phyloP scores from a whole-genome alignment of 768 basidiomycete species.

The Leccinum longicurvipes region DNA sequence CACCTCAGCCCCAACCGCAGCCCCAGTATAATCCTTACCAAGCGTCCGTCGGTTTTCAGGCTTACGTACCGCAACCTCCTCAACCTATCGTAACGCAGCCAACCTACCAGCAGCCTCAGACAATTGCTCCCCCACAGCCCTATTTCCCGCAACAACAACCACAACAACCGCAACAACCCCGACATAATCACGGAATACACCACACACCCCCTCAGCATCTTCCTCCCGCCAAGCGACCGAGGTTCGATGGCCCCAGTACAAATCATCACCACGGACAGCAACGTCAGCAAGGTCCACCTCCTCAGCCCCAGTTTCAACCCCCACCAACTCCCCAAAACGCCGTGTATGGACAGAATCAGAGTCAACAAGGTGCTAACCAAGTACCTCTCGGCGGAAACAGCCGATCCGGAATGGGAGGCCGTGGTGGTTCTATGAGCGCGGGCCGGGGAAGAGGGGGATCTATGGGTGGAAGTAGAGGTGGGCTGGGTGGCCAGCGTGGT shows the following conservation, averaged over 20 bases:
- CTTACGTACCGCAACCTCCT: constrained; percentile 62
- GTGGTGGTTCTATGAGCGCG: constrained; percentile 35
- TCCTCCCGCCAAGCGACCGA: constrained; percentile 90
- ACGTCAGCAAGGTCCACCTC: constrained; percentile 46
- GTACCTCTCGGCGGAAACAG: constrained; percentile 39
- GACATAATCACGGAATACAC: constrained; percentile 47
- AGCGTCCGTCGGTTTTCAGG: constrained; percentile 59
- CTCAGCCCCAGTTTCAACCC: constrained; percentile 58
- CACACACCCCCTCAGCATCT: constrained; percentile 74
- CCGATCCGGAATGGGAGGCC: constrained; percentile 45
- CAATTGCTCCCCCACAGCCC: constrained; percentile 40
- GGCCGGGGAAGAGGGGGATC: constrained; percentile 47
- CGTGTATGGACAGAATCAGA: constrained; percentile 32
- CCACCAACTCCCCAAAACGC: constrained; percentile 27
- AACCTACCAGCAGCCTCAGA: constrained; percentile 42
- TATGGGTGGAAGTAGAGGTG: constrained; percentile 43
- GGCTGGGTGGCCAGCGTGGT: constrained; percentile 40
- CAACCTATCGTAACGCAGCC: constrained; percentile 51
- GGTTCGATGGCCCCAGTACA: constrained; percentile 77
- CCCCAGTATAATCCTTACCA: constrained; percentile 77
- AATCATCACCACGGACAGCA: constrained; percentile 39
- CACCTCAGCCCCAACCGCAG: constrained; percentile 47
- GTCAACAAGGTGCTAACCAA: constrained; percentile 44
- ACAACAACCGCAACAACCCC: constrained; percentile 41
- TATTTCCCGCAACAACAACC: constrained; percentile 38